phyloP scores from a whole-genome alignment of 306 rosid species.

The Carpinus fangiana region DNA sequence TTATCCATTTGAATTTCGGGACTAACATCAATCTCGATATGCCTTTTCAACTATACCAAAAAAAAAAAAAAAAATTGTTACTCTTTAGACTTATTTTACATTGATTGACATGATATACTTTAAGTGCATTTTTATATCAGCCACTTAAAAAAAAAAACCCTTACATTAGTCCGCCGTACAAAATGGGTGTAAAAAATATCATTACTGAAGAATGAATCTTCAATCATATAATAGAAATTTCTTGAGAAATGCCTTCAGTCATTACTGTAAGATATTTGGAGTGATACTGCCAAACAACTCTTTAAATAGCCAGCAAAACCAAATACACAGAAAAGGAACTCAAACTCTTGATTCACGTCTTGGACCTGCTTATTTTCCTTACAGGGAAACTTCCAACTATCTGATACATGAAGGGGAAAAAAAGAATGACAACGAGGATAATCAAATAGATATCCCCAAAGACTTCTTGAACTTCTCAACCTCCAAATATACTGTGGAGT shows the following conservation, averaged over 20 bases:
- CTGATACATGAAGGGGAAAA: slow-evolving; percentile 30
- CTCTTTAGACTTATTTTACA: too few relatives aligned
- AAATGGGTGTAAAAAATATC: too few relatives aligned
- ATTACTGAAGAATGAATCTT: background rate
- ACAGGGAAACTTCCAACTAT: slow-evolving; percentile 57
- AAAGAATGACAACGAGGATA: slow-evolving; percentile 25
- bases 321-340: slow-evolving; percentile 40
- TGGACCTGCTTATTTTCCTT: slow-evolving; percentile 69
- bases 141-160: too few relatives aligned
- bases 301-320: slow-evolving; percentile 30
- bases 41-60: background rate
- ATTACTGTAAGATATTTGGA: slow-evolving; percentile 22
- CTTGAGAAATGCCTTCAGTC: slow-evolving; percentile 29
- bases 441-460: slow-evolving; percentile 75
- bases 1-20: background rate
- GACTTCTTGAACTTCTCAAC: slow-evolving; percentile 98
- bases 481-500: slow-evolving; percentile 92
- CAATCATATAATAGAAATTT: slow-evolving; percentile 26
- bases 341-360: slow-evolving; percentile 40
- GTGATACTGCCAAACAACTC: slow-evolving; percentile 30
- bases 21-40: background rate
- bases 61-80: too few relatives aligned
- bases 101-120: too few relatives aligned
- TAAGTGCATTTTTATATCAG: too few relatives aligned
- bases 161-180: too few relatives aligned